Conservation (phyloP, 2,329 filamentous ascomycete genomes). For the Trichoderma koningiopsis region DNA sequence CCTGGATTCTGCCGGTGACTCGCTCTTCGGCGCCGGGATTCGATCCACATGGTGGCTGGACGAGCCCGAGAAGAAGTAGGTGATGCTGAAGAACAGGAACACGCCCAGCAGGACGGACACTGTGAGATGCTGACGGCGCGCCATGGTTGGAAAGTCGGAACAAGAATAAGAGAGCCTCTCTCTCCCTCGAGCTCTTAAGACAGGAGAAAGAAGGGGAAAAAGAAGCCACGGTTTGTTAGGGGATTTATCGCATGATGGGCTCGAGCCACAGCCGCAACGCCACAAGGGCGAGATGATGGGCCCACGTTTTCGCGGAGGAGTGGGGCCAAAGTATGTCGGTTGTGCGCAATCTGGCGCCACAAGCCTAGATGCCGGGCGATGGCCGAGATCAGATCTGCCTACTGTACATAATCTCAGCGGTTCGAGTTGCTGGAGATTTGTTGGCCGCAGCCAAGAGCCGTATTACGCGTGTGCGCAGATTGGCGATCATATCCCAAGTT, state of each 20-base stretch:
- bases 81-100: constrained; percentile 58
- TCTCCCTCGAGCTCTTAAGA: constrained; percentile 1
- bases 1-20: constrained; percentile 30
- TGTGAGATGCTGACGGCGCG: constrained; percentile 56
- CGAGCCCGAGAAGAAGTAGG: constrained; percentile 58
- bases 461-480: neutral
- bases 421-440: neutral
- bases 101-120: constrained; percentile 57
- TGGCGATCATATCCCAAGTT: neutral
- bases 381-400: neutral
- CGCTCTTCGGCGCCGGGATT: constrained; percentile 30
- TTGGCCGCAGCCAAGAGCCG: neutral
- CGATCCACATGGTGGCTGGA: constrained; percentile 13
- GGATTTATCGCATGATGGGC: constrained; percentile 17
- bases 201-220: neutral
- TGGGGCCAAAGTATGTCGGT: neutral
- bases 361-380: neutral
- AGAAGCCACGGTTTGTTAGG: constrained; percentile 3
- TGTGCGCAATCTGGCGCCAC: neutral
- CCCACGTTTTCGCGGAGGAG: constrained; percentile 1
- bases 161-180: constrained; percentile 27
- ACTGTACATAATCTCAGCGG: neutral
- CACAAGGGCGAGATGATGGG: constrained; percentile 14
- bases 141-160: constrained; percentile 45
- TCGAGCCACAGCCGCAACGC: constrained; percentile 16